A percentile compares a stretch with the other conserved stretches of the same genome.
Conservation (phyloP, 1,284 basidiomycete genomes). For the Cutaneotrichosporon curvatum region DNA sequence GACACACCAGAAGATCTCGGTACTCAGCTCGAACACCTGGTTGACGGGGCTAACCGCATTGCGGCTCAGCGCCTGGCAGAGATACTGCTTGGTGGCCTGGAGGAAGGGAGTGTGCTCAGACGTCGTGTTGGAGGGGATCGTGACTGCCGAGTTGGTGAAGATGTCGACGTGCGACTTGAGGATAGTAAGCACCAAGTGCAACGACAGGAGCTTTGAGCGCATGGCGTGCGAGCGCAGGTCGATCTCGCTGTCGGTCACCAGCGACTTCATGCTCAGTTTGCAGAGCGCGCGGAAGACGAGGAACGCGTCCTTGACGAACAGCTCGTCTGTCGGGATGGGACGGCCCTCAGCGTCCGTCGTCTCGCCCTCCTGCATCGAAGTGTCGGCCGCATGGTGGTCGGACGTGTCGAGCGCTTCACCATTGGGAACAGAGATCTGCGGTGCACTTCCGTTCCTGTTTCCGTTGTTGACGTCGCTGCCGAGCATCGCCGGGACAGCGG, state of each 20-base stretch:
- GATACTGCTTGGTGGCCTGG: slow-evolving; percentile 88
- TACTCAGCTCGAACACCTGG: slow-evolving; percentile 95
- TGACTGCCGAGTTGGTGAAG: slow-evolving; percentile 73
- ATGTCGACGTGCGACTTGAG: slow-evolving; percentile 82
- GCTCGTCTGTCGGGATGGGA: slow-evolving; percentile 53
- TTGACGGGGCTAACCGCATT: slow-evolving; percentile 94
- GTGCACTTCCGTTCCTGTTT: not conserved
- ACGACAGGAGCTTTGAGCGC: slow-evolving; percentile 86
- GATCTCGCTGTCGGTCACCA: slow-evolving; percentile 85
- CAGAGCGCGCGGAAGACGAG: slow-evolving; percentile 90
- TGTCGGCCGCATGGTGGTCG: slow-evolving; percentile 8
- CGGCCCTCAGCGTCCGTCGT: slow-evolving; percentile 32
- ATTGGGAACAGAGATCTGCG: slow-evolving; percentile 33
- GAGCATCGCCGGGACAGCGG: slow-evolving; percentile 29
- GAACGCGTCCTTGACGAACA: slow-evolving; percentile 93
- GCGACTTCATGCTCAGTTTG: slow-evolving; percentile 95
- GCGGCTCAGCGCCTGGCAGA: slow-evolving; percentile 85
- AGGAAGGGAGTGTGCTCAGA: slow-evolving; percentile 80
- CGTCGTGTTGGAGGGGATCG: slow-evolving; percentile 80
- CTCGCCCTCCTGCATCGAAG: slow-evolving; percentile 16
- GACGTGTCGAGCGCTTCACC: slow-evolving; percentile 36
- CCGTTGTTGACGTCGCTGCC: slow-evolving; percentile 3
- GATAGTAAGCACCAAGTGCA: slow-evolving; percentile 88
- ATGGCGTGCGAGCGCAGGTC: slow-evolving; percentile 91
- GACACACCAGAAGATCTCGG: slow-evolving; percentile 98